A percentile compares a stretch with the other conserved stretches of the same genome.
Evolutionary conservation across 2,329 filamentous ascomycete species (phyloP).

Genomic region (Setomelanomma holmii): DNA sequence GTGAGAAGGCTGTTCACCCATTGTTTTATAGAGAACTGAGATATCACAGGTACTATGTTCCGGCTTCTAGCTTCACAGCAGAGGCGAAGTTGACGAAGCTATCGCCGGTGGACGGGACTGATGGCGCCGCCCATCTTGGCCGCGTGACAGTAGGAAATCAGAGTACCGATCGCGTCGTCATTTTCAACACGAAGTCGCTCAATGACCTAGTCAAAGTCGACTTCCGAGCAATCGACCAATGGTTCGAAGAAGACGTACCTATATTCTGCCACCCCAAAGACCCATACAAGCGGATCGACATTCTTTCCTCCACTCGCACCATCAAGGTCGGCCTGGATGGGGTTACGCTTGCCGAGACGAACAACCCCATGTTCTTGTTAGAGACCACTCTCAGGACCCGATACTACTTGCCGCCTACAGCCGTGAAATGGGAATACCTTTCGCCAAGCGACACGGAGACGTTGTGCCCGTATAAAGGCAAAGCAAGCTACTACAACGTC

Average conservation of each 20-base stretch:
- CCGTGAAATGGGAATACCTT: constrained; percentile 57
- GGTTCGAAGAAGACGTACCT: constrained; percentile 66
- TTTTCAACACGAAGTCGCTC: constrained; percentile 33
- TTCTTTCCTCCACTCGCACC: constrained; percentile 62
- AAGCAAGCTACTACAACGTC: constrained; percentile 68
- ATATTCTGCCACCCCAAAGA: constrained; percentile 71
- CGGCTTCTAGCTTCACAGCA: constrained; percentile 23
- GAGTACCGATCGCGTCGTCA: constrained; percentile 30
- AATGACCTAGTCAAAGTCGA: constrained; percentile 40
- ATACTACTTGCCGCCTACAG: constrained; percentile 65
- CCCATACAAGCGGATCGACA: constrained; percentile 70
- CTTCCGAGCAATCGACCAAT: constrained; percentile 49
- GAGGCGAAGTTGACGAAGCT: constrained; percentile 23
- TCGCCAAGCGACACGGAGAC: constrained; percentile 61
- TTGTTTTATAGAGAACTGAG: constrained; percentile 6
- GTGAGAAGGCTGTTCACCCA: no score
- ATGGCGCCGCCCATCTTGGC: constrained; percentile 27
- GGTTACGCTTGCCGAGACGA: constrained; percentile 53
- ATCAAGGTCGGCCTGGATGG: constrained; percentile 61
- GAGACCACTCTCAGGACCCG: constrained; percentile 67
- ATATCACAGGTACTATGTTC: constrained; percentile 37
- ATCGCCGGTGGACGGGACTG: constrained; percentile 22
- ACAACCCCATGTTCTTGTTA: constrained; percentile 60
- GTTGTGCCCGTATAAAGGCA: constrained; percentile 72
- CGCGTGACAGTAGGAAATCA: constrained; percentile 26